Base-by-base conservation (phyloP, 371 early-diverging fungal species). In the Mortierella sp. region DNA sequence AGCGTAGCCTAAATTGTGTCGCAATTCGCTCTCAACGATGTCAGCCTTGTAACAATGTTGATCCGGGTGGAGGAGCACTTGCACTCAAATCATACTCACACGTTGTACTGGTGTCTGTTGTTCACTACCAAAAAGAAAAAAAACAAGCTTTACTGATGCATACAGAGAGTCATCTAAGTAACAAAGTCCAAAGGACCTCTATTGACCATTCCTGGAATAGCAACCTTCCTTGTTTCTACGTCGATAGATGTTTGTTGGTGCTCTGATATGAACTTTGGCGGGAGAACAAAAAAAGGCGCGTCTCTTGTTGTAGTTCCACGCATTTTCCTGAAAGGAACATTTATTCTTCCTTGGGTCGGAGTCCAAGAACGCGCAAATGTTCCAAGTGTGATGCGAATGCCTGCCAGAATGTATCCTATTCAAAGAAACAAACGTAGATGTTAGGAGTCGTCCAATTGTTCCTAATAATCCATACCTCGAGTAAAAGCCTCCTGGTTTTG, bases 391-490 rank as follows among this genome's bases (percentile, higher is more conserved):
- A 85, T 16, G 74, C 47, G 68, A 89, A 80, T 26, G 89, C 89
- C 68, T 87, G 85, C 82, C 79, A 85, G 74, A 88, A 87, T 34
- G 89, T 87, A 47, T 85, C 87, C 89, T 88, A 79, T n/a, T 40
- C 40, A 34, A 48, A 41, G n/a, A 63, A 16, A 37, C 5, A 47
- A 29, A n/a, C 34, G 44, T 9, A 39, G 9, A 24, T 39, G 37
- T 14, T 14, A 47, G 44, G 43, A 37, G n/a, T n/a, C n/a, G n/a
- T n/a, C n/a, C n/a, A 47, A n/a, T 24, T 22, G 47, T 45, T 22
- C 14, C 16, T 22, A 16, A 47, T 47, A 47, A 47, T 47, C 19
- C 47, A 47, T 47, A 8, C 5, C n/a, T n/a, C n/a, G n/a, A n/a
- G n/a, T n/a, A n/a, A n/a, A n/a, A n/a, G n/a, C n/a, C n/a, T n/a